These are phyloP conservation scores for Monosporascus sp. DNA, from an alignment of 2,329 filamentous ascomycete species.

Conservation along the genomic window DNA sequence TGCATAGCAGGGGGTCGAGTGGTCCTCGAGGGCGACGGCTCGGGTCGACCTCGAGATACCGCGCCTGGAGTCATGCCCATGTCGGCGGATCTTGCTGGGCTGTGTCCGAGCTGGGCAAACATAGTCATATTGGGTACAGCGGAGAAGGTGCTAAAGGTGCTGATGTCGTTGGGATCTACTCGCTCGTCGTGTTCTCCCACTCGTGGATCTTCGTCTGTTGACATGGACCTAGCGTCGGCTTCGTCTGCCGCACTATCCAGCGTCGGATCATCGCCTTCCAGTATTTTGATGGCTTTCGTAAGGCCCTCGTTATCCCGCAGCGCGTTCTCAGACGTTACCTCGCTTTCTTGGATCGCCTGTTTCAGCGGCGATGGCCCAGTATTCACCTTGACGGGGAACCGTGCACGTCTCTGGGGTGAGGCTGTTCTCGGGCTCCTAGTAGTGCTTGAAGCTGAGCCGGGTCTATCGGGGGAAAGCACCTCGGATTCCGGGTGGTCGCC, in stretches of 20 bases:
- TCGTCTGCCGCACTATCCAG: slow-evolving; percentile 25
- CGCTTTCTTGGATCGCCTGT: slow-evolving; percentile 17
- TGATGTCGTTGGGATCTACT: slow-evolving; percentile 66
- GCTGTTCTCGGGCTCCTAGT: slow-evolving; percentile 34
- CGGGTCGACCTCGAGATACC: slow-evolving; percentile 30
- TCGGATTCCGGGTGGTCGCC: slow-evolving; percentile 19
- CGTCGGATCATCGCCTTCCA: slow-evolving; percentile 44
- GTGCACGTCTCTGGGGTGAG: slow-evolving; percentile 40
- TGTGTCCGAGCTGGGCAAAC: slow-evolving; percentile 68
- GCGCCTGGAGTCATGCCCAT: slow-evolving; percentile 30
- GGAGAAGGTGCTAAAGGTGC: slow-evolving; percentile 84
- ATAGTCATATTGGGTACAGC: slow-evolving; percentile 83
- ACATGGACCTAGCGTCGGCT: slow-evolving; percentile 24
- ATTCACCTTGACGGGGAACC: slow-evolving; percentile 56
- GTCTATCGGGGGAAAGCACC: slow-evolving; percentile 18
- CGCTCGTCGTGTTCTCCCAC: slow-evolving; percentile 25
- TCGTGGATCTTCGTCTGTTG: slow-evolving; percentile 23
- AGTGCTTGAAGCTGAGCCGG: slow-evolving; percentile 5
- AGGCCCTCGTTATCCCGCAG: slow-evolving; percentile 51
- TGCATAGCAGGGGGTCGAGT: slow-evolving; percentile 29
- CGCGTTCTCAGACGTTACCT: slow-evolving; percentile 46
- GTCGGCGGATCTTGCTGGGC: slow-evolving; percentile 47
- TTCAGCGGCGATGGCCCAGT: slow-evolving; percentile 13
- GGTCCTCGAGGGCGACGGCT: slow-evolving; percentile 30
- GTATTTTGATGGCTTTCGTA: slow-evolving; percentile 55